These are phyloP conservation scores for Dissophora globulifera DNA, from an alignment of 192 early-diverging fungal species.

Conservation along the genomic window DNA sequence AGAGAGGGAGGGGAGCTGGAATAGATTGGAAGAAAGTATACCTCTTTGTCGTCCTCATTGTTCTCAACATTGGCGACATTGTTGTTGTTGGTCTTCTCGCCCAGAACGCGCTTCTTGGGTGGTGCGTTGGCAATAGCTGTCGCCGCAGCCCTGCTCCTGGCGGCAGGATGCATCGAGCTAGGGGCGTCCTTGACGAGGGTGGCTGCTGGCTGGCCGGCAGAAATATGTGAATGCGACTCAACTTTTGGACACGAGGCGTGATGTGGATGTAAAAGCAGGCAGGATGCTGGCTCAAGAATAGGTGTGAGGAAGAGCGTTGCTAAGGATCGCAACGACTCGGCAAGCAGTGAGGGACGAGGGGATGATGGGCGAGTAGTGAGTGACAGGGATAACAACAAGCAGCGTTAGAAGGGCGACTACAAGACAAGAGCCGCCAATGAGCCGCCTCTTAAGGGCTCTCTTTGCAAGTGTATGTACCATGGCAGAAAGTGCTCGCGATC, in stretches of 20 bases:
- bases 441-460: neutral
- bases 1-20: neutral
- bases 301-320: too few relatives aligned
- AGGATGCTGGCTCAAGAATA: neutral
- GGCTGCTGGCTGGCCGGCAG: constrained; percentile 12
- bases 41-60: constrained; percentile 16
- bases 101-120: constrained; percentile 23
- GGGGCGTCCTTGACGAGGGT: constrained; percentile 33
- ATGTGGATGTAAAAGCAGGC: neutral
- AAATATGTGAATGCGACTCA: constrained; percentile 15
- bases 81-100: constrained; percentile 26
- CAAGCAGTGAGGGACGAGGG: neutral
- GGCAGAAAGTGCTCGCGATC: too few relatives aligned
- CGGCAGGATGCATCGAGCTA: constrained; percentile 6
- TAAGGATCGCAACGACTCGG: too few relatives aligned
- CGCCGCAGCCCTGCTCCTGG: constrained; percentile 3
- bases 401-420: too few relatives aligned
- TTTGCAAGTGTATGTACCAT: neutral
- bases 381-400: neutral
- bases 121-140: neutral
- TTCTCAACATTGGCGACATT: neutral
- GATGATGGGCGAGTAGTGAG: neutral
- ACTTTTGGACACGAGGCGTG: neutral
- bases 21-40: neutral
- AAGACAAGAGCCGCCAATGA: too few relatives aligned